Conservation (phyloP, 148 eudicot species). For the Polygonum aviculare region DNA sequence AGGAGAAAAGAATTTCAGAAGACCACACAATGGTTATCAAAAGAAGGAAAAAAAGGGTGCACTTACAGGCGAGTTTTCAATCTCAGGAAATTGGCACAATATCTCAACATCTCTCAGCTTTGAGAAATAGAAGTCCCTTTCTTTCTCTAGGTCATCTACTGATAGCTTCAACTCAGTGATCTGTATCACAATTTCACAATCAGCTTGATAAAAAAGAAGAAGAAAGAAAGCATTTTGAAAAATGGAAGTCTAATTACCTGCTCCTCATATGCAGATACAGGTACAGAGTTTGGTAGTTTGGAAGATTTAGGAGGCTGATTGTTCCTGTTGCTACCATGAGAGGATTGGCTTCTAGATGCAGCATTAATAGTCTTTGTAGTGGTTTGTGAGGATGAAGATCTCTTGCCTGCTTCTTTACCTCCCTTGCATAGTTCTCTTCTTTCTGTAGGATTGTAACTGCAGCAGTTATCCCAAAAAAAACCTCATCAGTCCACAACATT, state of each 20-base stretch:
- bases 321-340: constrained; percentile 45
- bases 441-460: constrained; percentile 76
- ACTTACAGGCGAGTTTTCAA: constrained; percentile 57
- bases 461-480: background rate
- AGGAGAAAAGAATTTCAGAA: background rate
- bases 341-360: constrained; percentile 35
- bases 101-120: constrained; percentile 87
- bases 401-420: constrained; percentile 59
- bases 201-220: background rate
- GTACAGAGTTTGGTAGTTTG: constrained; percentile 46
- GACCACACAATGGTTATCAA: background rate
- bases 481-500: background rate
- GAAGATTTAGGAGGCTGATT: constrained; percentile 40
- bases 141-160: constrained; percentile 81
- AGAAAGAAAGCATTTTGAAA: background rate
- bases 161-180: constrained; percentile 80
- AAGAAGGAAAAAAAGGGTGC: background rate
- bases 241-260: constrained; percentile 31
- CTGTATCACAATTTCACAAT: constrained; percentile 27
- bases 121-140: constrained; percentile 87
- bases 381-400: constrained; percentile 43
- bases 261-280: constrained; percentile 46
- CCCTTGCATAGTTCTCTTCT: constrained; percentile 79
- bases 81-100: constrained; percentile 70
- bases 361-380: constrained; percentile 35